Evolutionary conservation across 768 basidiomycete species (phyloP).

Genomic region (Plicaturopsis crispa): DNA sequence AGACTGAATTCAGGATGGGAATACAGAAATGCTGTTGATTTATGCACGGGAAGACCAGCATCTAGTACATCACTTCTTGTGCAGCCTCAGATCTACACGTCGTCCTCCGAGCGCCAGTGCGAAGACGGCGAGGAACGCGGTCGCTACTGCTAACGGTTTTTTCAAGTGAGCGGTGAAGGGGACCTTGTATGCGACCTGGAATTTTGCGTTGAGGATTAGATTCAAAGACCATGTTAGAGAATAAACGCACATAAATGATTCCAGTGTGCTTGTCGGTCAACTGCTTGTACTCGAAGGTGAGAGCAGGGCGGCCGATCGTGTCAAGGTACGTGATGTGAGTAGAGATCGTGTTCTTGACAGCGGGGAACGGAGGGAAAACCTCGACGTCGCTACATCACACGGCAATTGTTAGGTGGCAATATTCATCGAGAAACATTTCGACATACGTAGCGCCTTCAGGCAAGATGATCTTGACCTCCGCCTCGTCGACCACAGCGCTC

Average conservation of each 20-base stretch:
- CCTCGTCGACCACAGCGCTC: constrained; percentile 75
- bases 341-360: constrained; percentile 49
- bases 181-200: constrained; percentile 83
- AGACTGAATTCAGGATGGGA: no score
- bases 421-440: not conserved
- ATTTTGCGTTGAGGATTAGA: constrained; percentile 1
- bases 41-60: no score
- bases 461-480: constrained; percentile 70
- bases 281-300: constrained; percentile 66
- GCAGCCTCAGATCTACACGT: constrained; percentile 46
- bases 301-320: constrained; percentile 76
- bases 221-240: constrained; percentile 4
- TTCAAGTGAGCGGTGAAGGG: constrained; percentile 74
- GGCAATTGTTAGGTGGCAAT: constrained; percentile 1
- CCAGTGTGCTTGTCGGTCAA: constrained; percentile 76
- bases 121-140: constrained; percentile 66
- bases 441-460: constrained; percentile 96
- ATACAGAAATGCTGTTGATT: no score
- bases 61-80: constrained; percentile 30
- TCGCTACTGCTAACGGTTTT: constrained; percentile 77
- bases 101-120: constrained; percentile 33
- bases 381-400: constrained; percentile 68
- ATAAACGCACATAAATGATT: constrained; percentile 58
- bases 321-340: constrained; percentile 87
- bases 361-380: constrained; percentile 71